Conservation (phyloP, 2,329 filamentous ascomycete genomes). For the Fusarium ambrosium region DNA sequence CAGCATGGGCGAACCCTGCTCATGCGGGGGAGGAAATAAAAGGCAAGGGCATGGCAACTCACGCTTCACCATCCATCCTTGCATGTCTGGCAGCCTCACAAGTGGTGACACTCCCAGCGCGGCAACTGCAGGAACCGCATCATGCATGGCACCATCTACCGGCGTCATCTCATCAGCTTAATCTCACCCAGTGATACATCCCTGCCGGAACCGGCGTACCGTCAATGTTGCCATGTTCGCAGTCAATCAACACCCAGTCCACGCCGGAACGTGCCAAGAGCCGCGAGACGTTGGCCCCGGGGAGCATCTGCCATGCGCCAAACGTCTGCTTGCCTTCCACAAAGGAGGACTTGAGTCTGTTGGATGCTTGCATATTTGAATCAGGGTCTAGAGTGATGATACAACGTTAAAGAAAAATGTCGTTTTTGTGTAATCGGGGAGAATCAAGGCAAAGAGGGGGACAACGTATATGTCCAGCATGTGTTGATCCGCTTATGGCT, state of each 20-base stretch:
- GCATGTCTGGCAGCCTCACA: conserved; percentile 64
- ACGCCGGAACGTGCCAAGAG: conserved; percentile 70
- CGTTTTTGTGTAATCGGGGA: not conserved
- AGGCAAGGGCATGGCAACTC: conserved; percentile 7
- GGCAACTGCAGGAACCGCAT: conserved; percentile 64
- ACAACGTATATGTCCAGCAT: not conserved
- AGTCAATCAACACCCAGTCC: conserved; percentile 73
- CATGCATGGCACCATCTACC: conserved; percentile 62
- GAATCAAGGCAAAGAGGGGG: too few relatives aligned
- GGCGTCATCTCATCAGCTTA: not conserved
- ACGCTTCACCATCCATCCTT: conserved; percentile 59
- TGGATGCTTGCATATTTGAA: conserved; percentile 57
- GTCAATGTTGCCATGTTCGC: conserved; percentile 64
- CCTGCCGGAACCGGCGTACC: conserved; percentile 42
- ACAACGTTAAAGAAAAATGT: not conserved
- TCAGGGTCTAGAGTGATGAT: not conserved
- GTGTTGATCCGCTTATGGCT: not conserved
- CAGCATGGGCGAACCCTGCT: not conserved
- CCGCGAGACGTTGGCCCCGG: conserved; percentile 70
- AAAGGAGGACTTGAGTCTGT: conserved; percentile 63
- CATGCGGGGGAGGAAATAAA: not conserved
- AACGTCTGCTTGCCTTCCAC: conserved; percentile 61
- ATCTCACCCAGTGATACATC: not conserved
- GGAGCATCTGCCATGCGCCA: conserved; percentile 73
- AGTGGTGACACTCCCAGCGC: conserved; percentile 56